Conservation (phyloP, 2,329 filamentous ascomycete species). For the Curvularia hawaiiensis region DNA sequence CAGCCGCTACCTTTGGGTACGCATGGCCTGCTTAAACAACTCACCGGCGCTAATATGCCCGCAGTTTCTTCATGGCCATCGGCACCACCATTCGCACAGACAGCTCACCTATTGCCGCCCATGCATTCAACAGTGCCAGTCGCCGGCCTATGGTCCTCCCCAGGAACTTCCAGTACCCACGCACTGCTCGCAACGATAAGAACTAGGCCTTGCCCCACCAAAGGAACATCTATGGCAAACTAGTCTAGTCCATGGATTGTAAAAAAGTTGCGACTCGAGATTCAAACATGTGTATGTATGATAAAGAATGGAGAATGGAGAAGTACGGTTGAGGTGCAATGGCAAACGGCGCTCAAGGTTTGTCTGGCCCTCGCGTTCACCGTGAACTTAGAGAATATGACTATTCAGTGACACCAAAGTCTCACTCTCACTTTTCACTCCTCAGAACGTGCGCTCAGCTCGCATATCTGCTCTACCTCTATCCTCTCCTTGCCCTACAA, state of each 20-base stretch:
- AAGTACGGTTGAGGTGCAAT: background rate
- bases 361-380: conserved; percentile 3
- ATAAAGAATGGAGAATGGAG: conserved; percentile 4
- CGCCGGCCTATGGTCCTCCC: conserved; percentile 73
- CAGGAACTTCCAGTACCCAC: conserved; percentile 38
- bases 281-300: conserved; percentile 17
- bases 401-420: background rate
- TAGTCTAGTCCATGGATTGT: conserved; percentile 15
- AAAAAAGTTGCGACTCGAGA: conserved; percentile 21
- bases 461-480: background rate
- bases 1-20: conserved; percentile 94
- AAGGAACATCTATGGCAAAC: background rate
- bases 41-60: conserved; percentile 23
- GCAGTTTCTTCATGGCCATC: conserved; percentile 96
- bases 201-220: conserved; percentile 25
- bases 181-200: conserved; percentile 32
- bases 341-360: background rate
- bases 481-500: background rate
- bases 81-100: conserved; percentile 96
- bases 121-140: conserved; percentile 74
- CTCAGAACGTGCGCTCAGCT: background rate
- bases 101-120: conserved; percentile 73
- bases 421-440: conserved; percentile 2
- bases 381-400: conserved; percentile 1
- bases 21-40: conserved; percentile 24